These are phyloP conservation scores for Plasmodium billcollinsi DNA, from an alignment of 169 alveolate species.

Conservation along the genomic window DNA sequence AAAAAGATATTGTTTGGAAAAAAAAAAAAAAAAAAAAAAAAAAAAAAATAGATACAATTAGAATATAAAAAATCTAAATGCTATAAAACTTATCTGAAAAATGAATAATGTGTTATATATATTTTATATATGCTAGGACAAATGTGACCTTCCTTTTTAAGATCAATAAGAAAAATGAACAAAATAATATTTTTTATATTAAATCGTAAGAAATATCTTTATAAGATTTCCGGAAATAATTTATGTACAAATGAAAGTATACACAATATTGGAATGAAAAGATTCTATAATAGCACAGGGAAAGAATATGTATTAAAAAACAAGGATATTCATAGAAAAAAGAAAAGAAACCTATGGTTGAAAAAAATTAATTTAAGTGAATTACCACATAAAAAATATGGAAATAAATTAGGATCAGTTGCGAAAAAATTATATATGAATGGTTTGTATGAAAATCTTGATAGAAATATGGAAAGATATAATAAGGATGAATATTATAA, in stretches of 20 bases:
- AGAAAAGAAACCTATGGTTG: slow-evolving; percentile 59
- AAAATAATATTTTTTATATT: not conserved
- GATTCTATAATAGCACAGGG: not conserved
- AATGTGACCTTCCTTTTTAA: too few species aligned
- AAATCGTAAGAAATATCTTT: not conserved
- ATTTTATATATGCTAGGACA: too few species aligned
- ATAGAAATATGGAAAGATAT: not conserved
- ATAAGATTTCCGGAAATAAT: slow-evolving; percentile 1
- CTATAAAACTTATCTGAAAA: too few species aligned
- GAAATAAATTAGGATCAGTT: slow-evolving; percentile 75
- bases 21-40: too few species aligned
- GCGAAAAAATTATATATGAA: slow-evolving; percentile 49
- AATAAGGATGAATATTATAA: not conserved
- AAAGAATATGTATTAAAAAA: slow-evolving; percentile 51
- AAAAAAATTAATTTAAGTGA: slow-evolving; percentile 53
- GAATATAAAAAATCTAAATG: too few species aligned
- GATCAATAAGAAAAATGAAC: too few species aligned
- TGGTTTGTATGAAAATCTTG: not conserved
- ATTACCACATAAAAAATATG: slow-evolving; percentile 69
- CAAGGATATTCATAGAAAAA: slow-evolving; percentile 64
- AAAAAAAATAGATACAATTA: too few species aligned
- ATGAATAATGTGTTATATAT: too few species aligned
- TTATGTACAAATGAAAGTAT: not conserved
- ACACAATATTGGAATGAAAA: not conserved
- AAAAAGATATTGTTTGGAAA: too few species aligned